Evolutionary conservation across 768 basidiomycete species (phyloP), one percentile per base, ranked within the genome.

Genomic region (Calocera cornea): DNA sequence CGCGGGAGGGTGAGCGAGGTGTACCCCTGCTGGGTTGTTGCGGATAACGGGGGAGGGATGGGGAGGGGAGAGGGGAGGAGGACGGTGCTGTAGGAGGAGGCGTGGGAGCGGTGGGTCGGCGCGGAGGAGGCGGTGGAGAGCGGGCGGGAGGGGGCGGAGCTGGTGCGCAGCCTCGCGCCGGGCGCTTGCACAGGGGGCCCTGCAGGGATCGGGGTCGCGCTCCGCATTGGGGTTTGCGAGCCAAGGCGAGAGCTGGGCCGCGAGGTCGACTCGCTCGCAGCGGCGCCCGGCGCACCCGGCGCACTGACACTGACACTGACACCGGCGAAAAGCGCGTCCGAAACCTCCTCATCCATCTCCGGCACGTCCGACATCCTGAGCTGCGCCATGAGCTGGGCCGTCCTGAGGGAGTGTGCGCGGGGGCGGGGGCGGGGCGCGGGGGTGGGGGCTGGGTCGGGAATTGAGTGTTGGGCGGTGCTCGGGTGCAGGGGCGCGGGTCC

Each of bases 1-100:
- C 77, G 77, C 1, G 83, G 82, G 1, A 83, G 75, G 0, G 79
- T 76, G 36, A 83, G 78, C 27, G 78, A 77, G 0, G 80, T 80
- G 71, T 79, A 80, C 5, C 78, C 78, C 22, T 40, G 44, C 22
- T 31, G 29, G 50, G 71, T 69, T 1, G 74, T 34, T 3, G 68
- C 33, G 38, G 64, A 54, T 0, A 17, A n/a, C n/a, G 66, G 34
- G 68, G 36, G 54, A 14, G 72, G 70, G 19, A 71, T 66, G 0
- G 76, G 72, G 12, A 76, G 71, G 16, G 77, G 77, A 1, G 75
- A 70, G 3, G 78, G 79, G 22, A 80, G 72, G 1, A 73, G 69
- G 41, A 75, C 72, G 60, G 72, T 73, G 34, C 69, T 70, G 16
- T 41, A 24, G 1, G 70, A 73, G 27, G 72, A 0, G 76, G 69